phyloP scores from a whole-genome alignment of 306 rosid genomes.

The Citrullus colocynthis region DNA sequence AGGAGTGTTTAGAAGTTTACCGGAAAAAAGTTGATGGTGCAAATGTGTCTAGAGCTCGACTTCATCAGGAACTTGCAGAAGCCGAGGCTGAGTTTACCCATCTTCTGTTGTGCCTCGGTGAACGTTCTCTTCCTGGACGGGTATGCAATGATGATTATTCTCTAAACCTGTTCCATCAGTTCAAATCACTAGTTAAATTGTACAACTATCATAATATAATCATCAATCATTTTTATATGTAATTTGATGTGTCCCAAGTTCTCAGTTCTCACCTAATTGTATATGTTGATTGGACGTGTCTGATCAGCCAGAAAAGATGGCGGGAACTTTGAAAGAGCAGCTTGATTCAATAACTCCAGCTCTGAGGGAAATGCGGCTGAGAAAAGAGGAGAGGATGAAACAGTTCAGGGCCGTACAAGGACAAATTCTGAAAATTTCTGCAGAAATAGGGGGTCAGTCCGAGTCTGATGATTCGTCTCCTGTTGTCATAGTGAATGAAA shows the following conservation, averaged over 20 bases:
- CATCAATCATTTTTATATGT: background rate
- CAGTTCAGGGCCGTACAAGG: slow-evolving; percentile 64
- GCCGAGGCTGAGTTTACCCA: slow-evolving; percentile 94
- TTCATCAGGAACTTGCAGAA: slow-evolving; percentile 94
- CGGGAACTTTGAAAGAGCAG: slow-evolving; percentile 82
- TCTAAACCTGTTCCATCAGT: background rate
- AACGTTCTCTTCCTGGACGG: slow-evolving; percentile 88
- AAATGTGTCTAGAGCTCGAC: slow-evolving; percentile 67
- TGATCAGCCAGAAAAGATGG: slow-evolving; percentile 83
- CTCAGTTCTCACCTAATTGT: background rate
- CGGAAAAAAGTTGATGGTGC: slow-evolving; percentile 85
- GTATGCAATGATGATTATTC: slow-evolving; percentile 23
- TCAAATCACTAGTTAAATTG: background rate
- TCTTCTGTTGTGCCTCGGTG: slow-evolving; percentile 93
- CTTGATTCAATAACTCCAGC: slow-evolving; percentile 89
- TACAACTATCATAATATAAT: background rate
- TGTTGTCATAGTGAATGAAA: slow-evolving; percentile 45
- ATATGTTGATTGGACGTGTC: slow-evolving; percentile 14
- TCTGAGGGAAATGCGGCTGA: slow-evolving; percentile 60
- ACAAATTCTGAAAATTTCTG: slow-evolving; percentile 62
- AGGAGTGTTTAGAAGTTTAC: slow-evolving; percentile 73
- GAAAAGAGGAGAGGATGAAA: slow-evolving; percentile 81
- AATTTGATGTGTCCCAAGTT: background rate
- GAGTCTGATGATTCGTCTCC: slow-evolving; percentile 26
- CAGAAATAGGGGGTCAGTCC: slow-evolving; percentile 70